Evolutionary conservation across 164 flowering plant genomes (phyloP).

Genomic region (Berberis vulgaris): DNA sequence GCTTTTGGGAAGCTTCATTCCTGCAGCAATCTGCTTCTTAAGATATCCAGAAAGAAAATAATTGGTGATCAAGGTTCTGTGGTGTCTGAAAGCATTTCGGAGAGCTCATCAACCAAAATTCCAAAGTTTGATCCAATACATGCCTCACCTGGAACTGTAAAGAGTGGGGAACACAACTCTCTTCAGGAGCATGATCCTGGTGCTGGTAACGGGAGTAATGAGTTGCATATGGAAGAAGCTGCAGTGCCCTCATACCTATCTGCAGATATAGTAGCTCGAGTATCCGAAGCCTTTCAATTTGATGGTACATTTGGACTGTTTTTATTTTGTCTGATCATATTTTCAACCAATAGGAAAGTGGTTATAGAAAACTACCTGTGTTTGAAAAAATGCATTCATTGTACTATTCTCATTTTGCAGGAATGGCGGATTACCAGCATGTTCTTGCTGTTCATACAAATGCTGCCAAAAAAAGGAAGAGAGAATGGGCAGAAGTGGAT

Average conservation of each 20-base stretch:
- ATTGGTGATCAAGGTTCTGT: conserved; percentile 5
- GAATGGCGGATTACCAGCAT: conserved; percentile 97
- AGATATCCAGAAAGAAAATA: conserved; percentile 39
- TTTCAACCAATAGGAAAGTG: not conserved
- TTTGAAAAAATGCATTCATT: not conserved
- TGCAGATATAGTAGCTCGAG: conserved; percentile 75
- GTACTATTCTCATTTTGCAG: conserved; percentile 24
- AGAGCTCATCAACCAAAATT: conserved; percentile 4
- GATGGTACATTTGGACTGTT: conserved; percentile 40
- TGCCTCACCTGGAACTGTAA: conserved; percentile 9
- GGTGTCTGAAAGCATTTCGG: conserved; percentile 4
- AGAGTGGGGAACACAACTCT: conserved; percentile 4
- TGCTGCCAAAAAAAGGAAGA: conserved; percentile 44
- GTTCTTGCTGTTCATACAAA: conserved; percentile 78
- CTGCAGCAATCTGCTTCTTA: conserved; percentile 49
- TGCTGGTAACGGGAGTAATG: conserved; percentile 11
- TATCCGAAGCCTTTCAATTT: conserved; percentile 59
- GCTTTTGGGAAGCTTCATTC: conserved; percentile 56
- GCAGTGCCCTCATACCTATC: conserved; percentile 19
- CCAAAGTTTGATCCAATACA: conserved; percentile 1
- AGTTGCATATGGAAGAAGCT: conserved; percentile 13
- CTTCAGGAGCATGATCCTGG: conserved; percentile 12
- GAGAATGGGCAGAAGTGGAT: conserved; percentile 43
- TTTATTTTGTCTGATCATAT: not conserved
- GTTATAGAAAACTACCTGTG: not conserved